Conservation (phyloP, 306 rosid genomes). For the Trifolium subterraneum region DNA sequence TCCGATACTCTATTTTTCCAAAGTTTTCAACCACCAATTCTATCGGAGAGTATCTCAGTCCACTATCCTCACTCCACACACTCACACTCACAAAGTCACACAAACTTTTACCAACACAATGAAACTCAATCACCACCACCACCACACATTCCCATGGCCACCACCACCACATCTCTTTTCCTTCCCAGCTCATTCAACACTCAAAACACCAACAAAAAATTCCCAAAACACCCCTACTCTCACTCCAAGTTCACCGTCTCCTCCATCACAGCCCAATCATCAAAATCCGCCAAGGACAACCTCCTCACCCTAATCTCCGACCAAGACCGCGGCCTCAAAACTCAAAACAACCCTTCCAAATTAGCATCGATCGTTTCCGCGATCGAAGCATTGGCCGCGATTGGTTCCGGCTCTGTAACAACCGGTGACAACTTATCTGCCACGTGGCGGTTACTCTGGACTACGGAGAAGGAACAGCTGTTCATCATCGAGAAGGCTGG, state of each 20-base stretch:
- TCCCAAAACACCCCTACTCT: conserved; percentile 10
- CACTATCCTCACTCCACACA: conserved; percentile 23
- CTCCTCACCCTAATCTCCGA: conserved; percentile 79
- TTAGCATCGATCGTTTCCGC: conserved; percentile 63
- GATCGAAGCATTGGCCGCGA: conserved; percentile 59
- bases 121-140: conserved; percentile 4
- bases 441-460: conserved; percentile 93
- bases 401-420: conserved; percentile 58
- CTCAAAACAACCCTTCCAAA: conserved; percentile 56
- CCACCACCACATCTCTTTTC: conserved; percentile 33
- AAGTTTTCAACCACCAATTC: conserved; percentile 14
- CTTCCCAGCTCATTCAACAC: conserved; percentile 40
- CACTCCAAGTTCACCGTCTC: conserved; percentile 50
- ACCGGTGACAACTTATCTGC: conserved; percentile 69
- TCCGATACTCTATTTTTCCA: too few species aligned
- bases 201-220: conserved; percentile 30
- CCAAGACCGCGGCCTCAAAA: conserved; percentile 81
- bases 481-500: conserved; percentile 77
- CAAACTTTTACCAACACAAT: conserved; percentile 7
- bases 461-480: conserved; percentile 97
- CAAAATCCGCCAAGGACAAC: conserved; percentile 58
- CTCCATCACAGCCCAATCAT: conserved; percentile 61
- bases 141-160: conserved; percentile 52
- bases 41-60: background rate
- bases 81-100: background rate